A percentile compares a stretch with the other conserved stretches of the same genome.
These are phyloP conservation scores for Verruconis gallopava DNA, from an alignment of 2,329 filamentous ascomycete species.

Conservation along the genomic window DNA sequence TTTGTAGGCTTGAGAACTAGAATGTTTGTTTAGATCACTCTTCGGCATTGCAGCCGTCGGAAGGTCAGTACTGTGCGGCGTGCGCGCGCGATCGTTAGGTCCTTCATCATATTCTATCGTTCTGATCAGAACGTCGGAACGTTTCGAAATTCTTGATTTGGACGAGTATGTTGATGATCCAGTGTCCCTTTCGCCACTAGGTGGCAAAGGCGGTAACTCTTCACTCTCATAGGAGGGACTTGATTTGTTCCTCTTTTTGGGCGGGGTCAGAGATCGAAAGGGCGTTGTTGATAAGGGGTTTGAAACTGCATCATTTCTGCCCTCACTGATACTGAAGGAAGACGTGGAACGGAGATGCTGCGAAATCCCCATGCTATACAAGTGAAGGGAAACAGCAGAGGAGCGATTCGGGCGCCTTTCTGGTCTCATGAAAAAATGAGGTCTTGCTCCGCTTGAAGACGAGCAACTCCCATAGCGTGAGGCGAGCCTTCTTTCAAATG, in stretches of 20 bases:
- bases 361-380: slow-evolving; percentile 32
- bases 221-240: too few species aligned
- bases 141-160: too few species aligned
- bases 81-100: neutral
- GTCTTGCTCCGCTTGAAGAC: neutral
- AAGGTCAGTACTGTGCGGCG: neutral
- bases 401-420: neutral
- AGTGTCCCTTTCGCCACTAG: too few species aligned
- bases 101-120: neutral
- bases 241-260: too few species aligned
- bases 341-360: slow-evolving; percentile 32
- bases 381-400: slow-evolving; percentile 20
- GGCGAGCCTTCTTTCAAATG: neutral
- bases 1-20: neutral
- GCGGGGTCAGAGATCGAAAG: too few species aligned
- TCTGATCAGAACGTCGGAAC: too few species aligned
- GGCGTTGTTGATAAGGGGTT: too few species aligned
- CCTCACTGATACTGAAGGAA: too few species aligned
- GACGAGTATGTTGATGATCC: too few species aligned
- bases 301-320: too few species aligned
- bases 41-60: neutral
- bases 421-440: slow-evolving; percentile 2
- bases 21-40: neutral
- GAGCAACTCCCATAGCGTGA: slow-evolving; percentile 4
- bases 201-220: neutral